A percentile compares a stretch with the other conserved stretches of the same genome.
Conservation (phyloP, 164 flowering plant species). For the Berberis thunbergii region DNA sequence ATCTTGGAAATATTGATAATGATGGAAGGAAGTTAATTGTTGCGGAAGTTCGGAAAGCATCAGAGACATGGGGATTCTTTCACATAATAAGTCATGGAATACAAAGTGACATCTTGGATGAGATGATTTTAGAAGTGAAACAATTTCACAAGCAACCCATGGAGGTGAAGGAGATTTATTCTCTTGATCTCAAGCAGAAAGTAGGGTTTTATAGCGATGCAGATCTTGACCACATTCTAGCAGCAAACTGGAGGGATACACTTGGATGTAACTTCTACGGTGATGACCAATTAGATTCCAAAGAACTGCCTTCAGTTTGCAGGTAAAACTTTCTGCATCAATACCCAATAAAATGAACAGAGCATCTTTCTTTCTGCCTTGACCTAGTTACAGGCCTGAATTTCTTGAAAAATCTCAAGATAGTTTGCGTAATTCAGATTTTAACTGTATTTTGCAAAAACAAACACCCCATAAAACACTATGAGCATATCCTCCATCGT, state of each 20-base stretch:
- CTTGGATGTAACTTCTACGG: background rate
- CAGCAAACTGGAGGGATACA: conserved; percentile 16
- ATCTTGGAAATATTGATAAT: conserved; percentile 1
- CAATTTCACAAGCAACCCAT: conserved; percentile 12
- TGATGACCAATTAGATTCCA: background rate
- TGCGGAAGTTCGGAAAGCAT: conserved; percentile 8
- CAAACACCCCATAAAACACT: too few species aligned
- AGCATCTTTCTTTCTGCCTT: background rate
- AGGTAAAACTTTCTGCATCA: conserved; percentile 6
- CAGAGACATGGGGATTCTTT: conserved; percentile 19
- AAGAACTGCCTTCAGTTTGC: conserved; percentile 12
- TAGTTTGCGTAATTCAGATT: background rate
- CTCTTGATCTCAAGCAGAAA: background rate
- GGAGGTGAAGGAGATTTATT: conserved; percentile 9
- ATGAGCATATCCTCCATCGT: background rate
- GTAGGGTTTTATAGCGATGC: conserved; percentile 4
- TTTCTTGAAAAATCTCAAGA: background rate
- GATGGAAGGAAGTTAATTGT: conserved; percentile 6
- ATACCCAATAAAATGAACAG: background rate
- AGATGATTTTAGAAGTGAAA: conserved; percentile 6
- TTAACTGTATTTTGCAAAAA: too few species aligned
- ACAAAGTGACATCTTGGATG: conserved; percentile 6
- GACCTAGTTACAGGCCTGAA: background rate
- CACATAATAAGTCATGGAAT: conserved; percentile 19
- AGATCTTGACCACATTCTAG: background rate